Evolutionary conservation across 208 protist genomes (phyloP).

Genomic region (Zelonia costaricensis): DNA sequence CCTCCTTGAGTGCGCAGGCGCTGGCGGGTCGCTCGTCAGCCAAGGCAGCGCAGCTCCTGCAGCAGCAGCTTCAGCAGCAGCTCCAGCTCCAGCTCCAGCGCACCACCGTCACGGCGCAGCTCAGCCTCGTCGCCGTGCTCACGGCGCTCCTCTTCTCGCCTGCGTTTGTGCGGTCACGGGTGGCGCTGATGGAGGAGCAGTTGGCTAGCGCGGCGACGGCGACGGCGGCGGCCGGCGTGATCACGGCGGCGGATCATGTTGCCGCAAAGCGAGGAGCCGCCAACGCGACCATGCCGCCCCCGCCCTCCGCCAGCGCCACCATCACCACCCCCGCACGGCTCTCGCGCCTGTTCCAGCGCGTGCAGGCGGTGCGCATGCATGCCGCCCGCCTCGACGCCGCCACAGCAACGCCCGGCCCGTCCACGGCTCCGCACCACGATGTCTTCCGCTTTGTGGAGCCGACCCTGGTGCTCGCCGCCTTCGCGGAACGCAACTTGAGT

Average conservation of each 20-base stretch:
- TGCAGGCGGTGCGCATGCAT: conserved; percentile 28
- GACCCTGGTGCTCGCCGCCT: conserved; percentile 2
- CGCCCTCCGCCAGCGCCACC: not conserved
- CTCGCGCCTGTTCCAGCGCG: conserved; percentile 25
- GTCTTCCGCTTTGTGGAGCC: conserved; percentile 1
- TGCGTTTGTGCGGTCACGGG: conserved; percentile 16
- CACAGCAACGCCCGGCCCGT: not conserved
- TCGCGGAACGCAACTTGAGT: no score
- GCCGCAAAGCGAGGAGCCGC: not conserved
- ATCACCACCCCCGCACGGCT: conserved; percentile 5
- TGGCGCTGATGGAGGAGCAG: conserved; percentile 23
- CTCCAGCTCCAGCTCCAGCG: not conserved
- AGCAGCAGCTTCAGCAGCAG: conserved; percentile 3
- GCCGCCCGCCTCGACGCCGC: conserved; percentile 14
- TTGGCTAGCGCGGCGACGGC: conserved; percentile 7
- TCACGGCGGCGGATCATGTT: not conserved
- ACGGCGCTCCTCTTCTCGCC: conserved; percentile 31
- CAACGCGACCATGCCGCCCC: not conserved
- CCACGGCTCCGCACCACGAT: not conserved
- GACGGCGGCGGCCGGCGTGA: conserved; percentile 1
- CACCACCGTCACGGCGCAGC: conserved; percentile 7
- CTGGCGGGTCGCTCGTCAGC: not conserved
- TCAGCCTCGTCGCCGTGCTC: conserved; percentile 13
- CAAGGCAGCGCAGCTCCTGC: not conserved
- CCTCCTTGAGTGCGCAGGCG: not conserved